Base-by-base conservation (phyloP, 2,329 filamentous ascomycete species). In the Aspergillus ochraceus region DNA sequence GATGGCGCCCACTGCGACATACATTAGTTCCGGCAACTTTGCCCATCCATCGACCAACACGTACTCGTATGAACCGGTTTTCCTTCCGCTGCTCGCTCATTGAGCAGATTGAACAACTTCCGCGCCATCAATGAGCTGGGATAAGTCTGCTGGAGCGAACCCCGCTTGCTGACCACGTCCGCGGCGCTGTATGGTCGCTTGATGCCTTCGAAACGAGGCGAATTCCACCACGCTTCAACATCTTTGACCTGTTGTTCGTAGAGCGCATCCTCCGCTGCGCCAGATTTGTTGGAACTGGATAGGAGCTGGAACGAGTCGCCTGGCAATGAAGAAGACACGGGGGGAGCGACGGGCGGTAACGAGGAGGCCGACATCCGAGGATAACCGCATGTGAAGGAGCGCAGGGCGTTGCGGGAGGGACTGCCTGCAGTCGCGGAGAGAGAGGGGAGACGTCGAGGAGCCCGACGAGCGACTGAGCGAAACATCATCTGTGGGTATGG, bases 71-170 rank as follows among this genome's bases (percentile, higher is more conserved):
- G 94, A 61, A 98, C 90, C 20, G 95, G 95, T 75, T 96, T 85
- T 62, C 92, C 92, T 69, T 89, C 86, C 45, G 89, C 85, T 50
- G 87, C 85, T 64, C 90, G 85, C 77, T 96, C 88, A 65, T 90
- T 88, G 57, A 99, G 82, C 67, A 98, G 78, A 74, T 96, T 89
- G 79, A 97, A 99, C 5, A 99, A 84, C 79, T 99, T 98, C 71
- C 91, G 85, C 0, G 94, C 95, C 91, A 97, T 97, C 63, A 96
- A 80, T 14, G 92, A 97, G 79, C 92, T 97, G 1, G 95, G 91
- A 68, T 97, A 98, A 54, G 85, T 86, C 73, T 97, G 91, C 71
- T 91, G 87, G 66, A 97, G 84, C 6, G 92, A 89, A 10, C 95
- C 95, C 62, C 95, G 85, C 81, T 98, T 98, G 77, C 90, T 92